A percentile compares a stretch with the other conserved stretches of the same genome.
Conservation (phyloP, 2,329 filamentous ascomycete species). For the Fusarium irregulare region DNA sequence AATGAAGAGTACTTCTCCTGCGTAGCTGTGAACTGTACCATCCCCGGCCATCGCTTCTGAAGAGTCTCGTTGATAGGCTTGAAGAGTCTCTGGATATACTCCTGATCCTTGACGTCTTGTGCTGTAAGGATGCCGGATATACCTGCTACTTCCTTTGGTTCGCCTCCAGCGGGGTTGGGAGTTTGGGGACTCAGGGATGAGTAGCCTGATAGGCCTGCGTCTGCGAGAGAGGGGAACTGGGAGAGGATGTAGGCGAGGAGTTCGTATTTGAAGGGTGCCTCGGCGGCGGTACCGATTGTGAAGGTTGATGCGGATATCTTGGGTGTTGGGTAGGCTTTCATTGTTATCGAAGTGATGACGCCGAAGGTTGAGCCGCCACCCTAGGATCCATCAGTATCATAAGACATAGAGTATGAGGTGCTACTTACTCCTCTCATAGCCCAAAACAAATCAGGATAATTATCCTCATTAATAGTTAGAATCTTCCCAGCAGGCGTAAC, state of each 20-base stretch:
- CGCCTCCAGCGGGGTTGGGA: slow-evolving; percentile 50
- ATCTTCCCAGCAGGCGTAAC: slow-evolving; percentile 64
- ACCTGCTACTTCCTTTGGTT: slow-evolving; percentile 50
- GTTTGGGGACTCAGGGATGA: slow-evolving; percentile 52
- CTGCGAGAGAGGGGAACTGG: slow-evolving; percentile 59
- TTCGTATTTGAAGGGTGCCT: slow-evolving; percentile 56
- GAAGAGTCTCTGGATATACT: slow-evolving; percentile 46
- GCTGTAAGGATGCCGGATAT: slow-evolving; percentile 51
- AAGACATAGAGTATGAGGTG: too few species aligned
- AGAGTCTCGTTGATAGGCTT: slow-evolving; percentile 53
- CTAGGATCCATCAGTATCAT: slow-evolving; percentile 42
- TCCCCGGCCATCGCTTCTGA: slow-evolving; percentile 51
- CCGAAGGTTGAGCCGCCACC: slow-evolving; percentile 71
- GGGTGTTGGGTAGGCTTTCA: slow-evolving; percentile 61
- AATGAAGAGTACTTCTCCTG: slow-evolving; percentile 49
- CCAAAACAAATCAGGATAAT: slow-evolving; percentile 71
- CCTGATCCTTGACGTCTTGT: slow-evolving; percentile 50
- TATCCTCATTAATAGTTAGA: slow-evolving; percentile 62
- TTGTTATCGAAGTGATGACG: slow-evolving; percentile 67
- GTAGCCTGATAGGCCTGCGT: slow-evolving; percentile 64
- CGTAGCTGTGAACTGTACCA: slow-evolving; percentile 33
- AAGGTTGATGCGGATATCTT: slow-evolving; percentile 45
- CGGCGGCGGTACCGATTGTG: slow-evolving; percentile 39
- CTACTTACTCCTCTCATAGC: slow-evolving; percentile 66
- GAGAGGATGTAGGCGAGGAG: slow-evolving; percentile 60